Percentiles rank a stretch among this genome's conserved stretches.
Evolutionary conservation across 768 basidiomycete genomes (phyloP).

Genomic region (Suillus spraguei): DNA sequence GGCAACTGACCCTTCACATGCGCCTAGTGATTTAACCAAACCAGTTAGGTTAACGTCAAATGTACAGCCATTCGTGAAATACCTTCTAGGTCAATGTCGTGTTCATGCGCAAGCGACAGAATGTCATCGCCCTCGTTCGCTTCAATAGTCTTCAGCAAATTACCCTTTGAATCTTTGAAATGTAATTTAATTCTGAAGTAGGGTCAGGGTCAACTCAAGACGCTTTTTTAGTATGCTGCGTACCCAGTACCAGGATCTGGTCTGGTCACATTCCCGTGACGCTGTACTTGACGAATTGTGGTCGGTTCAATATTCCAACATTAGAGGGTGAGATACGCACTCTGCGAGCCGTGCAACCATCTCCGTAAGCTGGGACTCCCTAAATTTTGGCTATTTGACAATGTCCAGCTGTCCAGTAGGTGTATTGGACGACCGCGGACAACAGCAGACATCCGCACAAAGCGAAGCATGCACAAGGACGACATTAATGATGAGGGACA

Average conservation of each 20-base stretch:
- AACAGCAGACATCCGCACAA: neutral
- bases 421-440: neutral
- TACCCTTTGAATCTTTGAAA: constrained; percentile 89
- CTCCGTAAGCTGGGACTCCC: neutral
- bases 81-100: constrained; percentile 97
- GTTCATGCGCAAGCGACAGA: constrained; percentile 88
- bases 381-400: neutral
- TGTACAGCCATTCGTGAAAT: constrained; percentile 22
- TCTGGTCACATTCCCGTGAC: constrained; percentile 58
- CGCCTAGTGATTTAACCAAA: constrained; percentile 54
- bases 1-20: constrained; percentile 95
- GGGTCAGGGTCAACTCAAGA: constrained; percentile 1
- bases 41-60: neutral
- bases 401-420: neutral
- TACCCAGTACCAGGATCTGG: constrained; percentile 74
- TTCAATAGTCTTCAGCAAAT: constrained; percentile 83
- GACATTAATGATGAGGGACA: constrained; percentile 2
- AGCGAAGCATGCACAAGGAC: neutral
- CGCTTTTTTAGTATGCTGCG: constrained; percentile 17
- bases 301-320: neutral
- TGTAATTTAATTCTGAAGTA: constrained; percentile 76
- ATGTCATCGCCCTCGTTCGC: constrained; percentile 95
- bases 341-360: constrained; percentile 20
- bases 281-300: constrained; percentile 17
- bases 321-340: constrained; percentile 13